These are phyloP conservation scores for Phialophora tarda DNA, from an alignment of 2,329 filamentous ascomycete genomes.

Conservation along the genomic window DNA sequence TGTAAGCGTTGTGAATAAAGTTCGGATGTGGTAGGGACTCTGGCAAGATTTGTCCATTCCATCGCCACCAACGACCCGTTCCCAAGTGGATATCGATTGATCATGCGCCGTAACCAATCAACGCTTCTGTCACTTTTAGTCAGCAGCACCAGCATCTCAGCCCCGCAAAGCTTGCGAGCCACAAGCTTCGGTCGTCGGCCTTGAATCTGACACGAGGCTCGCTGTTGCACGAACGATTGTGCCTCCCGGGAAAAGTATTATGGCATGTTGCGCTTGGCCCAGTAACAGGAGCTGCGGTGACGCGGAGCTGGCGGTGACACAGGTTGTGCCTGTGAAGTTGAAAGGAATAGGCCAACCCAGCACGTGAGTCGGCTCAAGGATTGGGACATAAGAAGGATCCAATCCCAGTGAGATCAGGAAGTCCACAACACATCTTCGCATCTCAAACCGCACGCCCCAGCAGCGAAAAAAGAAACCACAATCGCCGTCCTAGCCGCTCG, in stretches of 20 bases:
- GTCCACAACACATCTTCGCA: background rate
- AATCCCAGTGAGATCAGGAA: background rate
- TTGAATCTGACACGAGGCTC: slow-evolving; percentile 17
- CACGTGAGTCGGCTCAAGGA: background rate
- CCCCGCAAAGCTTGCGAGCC: background rate
- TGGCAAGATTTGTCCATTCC: background rate
- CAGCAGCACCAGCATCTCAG: background rate
- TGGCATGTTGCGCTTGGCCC: background rate
- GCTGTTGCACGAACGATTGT: slow-evolving; percentile 3
- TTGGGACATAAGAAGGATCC: background rate
- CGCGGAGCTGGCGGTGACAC: background rate
- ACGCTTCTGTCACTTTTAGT: background rate
- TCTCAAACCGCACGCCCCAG: background rate
- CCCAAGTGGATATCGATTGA: slow-evolving; percentile 18
- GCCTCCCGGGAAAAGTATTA: background rate
- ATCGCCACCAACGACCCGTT: no score
- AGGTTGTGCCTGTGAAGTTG: background rate
- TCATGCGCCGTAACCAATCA: slow-evolving; percentile 26
- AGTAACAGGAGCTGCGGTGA: background rate
- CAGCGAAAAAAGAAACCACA: background rate
- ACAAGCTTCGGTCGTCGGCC: slow-evolving; percentile 14
- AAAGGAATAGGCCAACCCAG: background rate
- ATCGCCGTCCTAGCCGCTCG: background rate
- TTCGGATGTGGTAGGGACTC: background rate
- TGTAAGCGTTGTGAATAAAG: background rate